These are phyloP conservation scores for Elaeagnus macrophylla DNA, from an alignment of 306 rosid species.

Conservation along the genomic window DNA sequence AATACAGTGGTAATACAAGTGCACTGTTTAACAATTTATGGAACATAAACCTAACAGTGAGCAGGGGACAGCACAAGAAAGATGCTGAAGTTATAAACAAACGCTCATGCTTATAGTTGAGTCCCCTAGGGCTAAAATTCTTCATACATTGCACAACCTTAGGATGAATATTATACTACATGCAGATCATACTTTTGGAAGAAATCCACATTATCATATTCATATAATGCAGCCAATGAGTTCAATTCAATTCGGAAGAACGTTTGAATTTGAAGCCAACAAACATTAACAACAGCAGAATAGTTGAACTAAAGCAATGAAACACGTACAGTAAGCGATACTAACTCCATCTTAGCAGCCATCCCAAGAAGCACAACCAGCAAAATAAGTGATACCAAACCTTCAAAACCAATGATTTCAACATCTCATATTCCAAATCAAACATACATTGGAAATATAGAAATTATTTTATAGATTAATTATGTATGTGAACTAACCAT, in stretches of 20 bases:
- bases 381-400: slow-evolving; percentile 49
- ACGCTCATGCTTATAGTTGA: too few species aligned
- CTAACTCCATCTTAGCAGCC: slow-evolving; percentile 43
- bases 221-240: too few species aligned
- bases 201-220: not conserved
- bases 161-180: too few species aligned
- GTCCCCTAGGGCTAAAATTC: too few species aligned
- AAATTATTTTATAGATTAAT: too few species aligned
- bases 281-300: not conserved
- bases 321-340: slow-evolving; percentile 67
- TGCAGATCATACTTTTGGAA: too few species aligned
- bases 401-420: slow-evolving; percentile 28
- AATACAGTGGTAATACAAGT: too few species aligned
- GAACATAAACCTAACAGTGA: too few species aligned
- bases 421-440: slow-evolving; percentile 1
- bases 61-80: too few species aligned
- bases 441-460: not conserved
- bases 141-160: too few species aligned
- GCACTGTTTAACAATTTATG: too few species aligned
- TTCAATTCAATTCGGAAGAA: not conserved
- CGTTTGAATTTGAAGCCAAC: not conserved
- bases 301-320: slow-evolving; percentile 5
- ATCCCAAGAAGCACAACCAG: slow-evolving; percentile 56
- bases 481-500: slow-evolving; percentile 38
- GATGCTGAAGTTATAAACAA: too few species aligned